These are phyloP conservation scores for Boletellus emodensis DNA, from an alignment of 768 basidiomycete species.

Conservation along the genomic window DNA sequence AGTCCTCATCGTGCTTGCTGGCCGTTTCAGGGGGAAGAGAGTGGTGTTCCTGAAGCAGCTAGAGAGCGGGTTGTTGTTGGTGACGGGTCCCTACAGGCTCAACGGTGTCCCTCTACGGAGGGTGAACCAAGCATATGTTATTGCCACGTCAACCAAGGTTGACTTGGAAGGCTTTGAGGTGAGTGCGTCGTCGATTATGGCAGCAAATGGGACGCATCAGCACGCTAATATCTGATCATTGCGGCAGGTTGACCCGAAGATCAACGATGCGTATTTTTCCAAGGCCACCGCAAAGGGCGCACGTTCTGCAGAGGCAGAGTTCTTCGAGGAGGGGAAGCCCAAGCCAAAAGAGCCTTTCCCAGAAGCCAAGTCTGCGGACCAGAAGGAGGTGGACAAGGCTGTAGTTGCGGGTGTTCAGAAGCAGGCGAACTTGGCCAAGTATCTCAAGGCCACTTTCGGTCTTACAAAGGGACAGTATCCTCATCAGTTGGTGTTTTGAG, in stretches of 20 bases:
- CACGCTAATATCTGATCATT: constrained; percentile 1
- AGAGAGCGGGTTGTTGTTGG: constrained; percentile 85
- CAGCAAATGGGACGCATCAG: background rate
- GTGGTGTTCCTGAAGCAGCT: constrained; percentile 98
- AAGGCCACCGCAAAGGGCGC: constrained; percentile 70
- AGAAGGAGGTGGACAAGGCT: constrained; percentile 81
- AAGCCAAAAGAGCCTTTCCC: constrained; percentile 86
- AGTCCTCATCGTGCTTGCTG: constrained; percentile 93
- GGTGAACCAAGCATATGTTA: constrained; percentile 98
- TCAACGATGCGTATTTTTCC: constrained; percentile 92
- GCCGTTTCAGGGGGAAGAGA: constrained; percentile 96
- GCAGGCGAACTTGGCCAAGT: constrained; percentile 86
- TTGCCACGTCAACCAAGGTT: constrained; percentile 94
- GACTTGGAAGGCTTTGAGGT: constrained; percentile 76
- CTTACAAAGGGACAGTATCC: constrained; percentile 97
- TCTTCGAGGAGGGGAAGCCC: constrained; percentile 92
- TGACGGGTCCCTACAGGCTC: constrained; percentile 96
- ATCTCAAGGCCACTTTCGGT: constrained; percentile 89
- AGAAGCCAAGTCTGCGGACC: constrained; percentile 82
- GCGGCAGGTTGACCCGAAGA: constrained; percentile 74
- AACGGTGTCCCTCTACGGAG: constrained; percentile 98
- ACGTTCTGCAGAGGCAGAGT: constrained; percentile 89
- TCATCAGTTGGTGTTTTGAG: constrained; percentile 89
- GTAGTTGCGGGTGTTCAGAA: constrained; percentile 85
- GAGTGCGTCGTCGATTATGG: constrained; percentile 25